These are phyloP conservation scores for Lactarius vividus DNA, from an alignment of 768 basidiomycete species.

Conservation along the genomic window DNA sequence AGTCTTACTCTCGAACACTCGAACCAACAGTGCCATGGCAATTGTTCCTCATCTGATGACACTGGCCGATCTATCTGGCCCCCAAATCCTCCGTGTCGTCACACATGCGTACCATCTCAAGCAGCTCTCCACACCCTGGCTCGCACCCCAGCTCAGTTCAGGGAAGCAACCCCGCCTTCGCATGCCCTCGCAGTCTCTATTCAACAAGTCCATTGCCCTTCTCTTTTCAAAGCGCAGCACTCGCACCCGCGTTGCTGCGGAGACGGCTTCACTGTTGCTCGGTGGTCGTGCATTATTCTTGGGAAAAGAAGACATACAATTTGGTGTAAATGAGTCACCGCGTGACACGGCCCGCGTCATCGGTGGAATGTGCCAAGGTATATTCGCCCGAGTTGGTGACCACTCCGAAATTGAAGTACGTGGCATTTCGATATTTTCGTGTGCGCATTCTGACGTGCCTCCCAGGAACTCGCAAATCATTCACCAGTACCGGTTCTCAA, in stretches of 20 bases:
- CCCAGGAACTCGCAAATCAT: constrained; percentile 75
- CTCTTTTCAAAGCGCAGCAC: constrained; percentile 94
- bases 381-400: constrained; percentile 93
- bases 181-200: constrained; percentile 71
- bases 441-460: neutral
- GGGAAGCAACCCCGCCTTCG: constrained; percentile 39
- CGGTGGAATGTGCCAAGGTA: constrained; percentile 93
- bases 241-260: constrained; percentile 83
- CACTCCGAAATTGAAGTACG: constrained; percentile 90
- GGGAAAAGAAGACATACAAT: constrained; percentile 86
- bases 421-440: constrained; percentile 6
- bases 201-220: constrained; percentile 82
- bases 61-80: constrained; percentile 78
- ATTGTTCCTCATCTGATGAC: constrained; percentile 74
- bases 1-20: no score
- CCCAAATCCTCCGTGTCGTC: constrained; percentile 69
- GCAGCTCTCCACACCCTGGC: constrained; percentile 61
- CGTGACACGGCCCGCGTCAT: constrained; percentile 87
- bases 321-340: constrained; percentile 90
- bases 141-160: constrained; percentile 47
- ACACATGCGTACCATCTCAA: constrained; percentile 65
- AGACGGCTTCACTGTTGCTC: constrained; percentile 74
- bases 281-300: constrained; percentile 92
- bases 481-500: constrained; percentile 72
- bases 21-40: no score